Conservation (phyloP, 1,139 yeast species). For the Wickerhamiella pararugosa region DNA sequence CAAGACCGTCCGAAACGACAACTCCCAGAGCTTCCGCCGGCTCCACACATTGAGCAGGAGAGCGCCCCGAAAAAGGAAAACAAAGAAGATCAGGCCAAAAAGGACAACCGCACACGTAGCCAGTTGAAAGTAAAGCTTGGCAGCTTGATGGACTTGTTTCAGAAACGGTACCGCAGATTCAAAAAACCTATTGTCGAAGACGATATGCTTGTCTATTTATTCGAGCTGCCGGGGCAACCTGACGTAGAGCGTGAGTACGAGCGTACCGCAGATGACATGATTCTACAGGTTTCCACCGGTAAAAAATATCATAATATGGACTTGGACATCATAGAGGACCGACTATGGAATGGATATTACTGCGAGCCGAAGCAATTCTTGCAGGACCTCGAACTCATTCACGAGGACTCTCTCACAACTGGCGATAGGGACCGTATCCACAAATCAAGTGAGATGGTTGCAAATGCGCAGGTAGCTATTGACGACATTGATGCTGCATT, state of each 20-base stretch:
- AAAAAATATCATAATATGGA: constrained; percentile 73
- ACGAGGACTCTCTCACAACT: constrained; percentile 54
- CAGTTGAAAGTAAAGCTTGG: constrained; percentile 72
- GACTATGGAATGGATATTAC: constrained; percentile 93
- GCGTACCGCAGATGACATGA: constrained; percentile 55
- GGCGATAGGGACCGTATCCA: constrained; percentile 77
- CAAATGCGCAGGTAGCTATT: constrained; percentile 89
- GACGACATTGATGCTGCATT: constrained; percentile 76
- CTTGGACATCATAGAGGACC: constrained; percentile 80
- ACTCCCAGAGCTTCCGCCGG: constrained; percentile 31
- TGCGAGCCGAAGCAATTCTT: constrained; percentile 85
- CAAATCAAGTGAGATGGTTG: constrained; percentile 90
- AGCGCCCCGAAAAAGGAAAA: constrained; percentile 12
- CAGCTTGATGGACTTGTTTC: constrained; percentile 78
- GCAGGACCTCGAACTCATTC: constrained; percentile 71
- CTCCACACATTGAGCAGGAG: constrained; percentile 18
- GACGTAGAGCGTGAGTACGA: constrained; percentile 32
- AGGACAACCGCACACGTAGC: constrained; percentile 73
- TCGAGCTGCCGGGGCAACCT: constrained; percentile 35
- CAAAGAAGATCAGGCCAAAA: constrained; percentile 33
- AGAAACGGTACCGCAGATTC: constrained; percentile 74
- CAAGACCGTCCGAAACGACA: constrained; percentile 26
- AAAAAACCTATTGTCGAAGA: constrained; percentile 85
- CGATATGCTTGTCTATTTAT: constrained; percentile 51
- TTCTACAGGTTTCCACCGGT: constrained; percentile 63